These are phyloP conservation scores for Ascochyta koolunga DNA, from an alignment of 2,329 filamentous ascomycete genomes.

Conservation along the genomic window DNA sequence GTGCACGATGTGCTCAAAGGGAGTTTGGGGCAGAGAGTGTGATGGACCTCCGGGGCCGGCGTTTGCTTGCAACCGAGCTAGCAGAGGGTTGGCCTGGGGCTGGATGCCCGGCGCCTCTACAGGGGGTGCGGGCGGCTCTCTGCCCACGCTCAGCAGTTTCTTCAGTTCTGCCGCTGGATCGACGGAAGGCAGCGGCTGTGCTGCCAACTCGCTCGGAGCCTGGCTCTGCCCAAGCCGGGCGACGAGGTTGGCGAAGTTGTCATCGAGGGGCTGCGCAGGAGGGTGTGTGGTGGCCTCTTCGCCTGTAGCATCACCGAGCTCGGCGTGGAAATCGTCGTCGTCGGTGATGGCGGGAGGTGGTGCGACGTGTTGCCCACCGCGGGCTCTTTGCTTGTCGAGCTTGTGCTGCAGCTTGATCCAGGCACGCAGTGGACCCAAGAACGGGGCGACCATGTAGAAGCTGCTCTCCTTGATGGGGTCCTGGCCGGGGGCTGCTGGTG, in stretches of 20 bases:
- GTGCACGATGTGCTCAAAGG: slow-evolving; percentile 60
- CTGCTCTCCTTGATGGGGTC: slow-evolving; percentile 74
- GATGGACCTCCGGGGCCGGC: slow-evolving; percentile 21
- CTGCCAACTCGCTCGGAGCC: slow-evolving; percentile 38
- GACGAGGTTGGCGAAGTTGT: slow-evolving; percentile 41
- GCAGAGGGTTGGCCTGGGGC: slow-evolving; percentile 53
- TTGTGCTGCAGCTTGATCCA: slow-evolving; percentile 89
- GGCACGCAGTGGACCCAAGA: slow-evolving; percentile 81
- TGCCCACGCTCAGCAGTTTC: slow-evolving; percentile 53
- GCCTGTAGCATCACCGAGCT: slow-evolving; percentile 36
- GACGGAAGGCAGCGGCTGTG: slow-evolving; percentile 30
- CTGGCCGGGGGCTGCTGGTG: slow-evolving; percentile 61
- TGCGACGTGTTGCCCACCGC: slow-evolving; percentile 24
- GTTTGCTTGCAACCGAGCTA: slow-evolving; percentile 58
- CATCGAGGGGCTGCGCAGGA: slow-evolving; percentile 19
- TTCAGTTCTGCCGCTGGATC: slow-evolving; percentile 61
- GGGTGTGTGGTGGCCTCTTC: slow-evolving; percentile 23
- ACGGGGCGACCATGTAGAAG: slow-evolving; percentile 98
- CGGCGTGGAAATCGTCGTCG: slow-evolving; percentile 37
- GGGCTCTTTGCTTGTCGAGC: slow-evolving; percentile 62
- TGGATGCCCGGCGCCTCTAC: slow-evolving; percentile 40
- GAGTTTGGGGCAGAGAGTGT: slow-evolving; percentile 48
- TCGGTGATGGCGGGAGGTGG: slow-evolving; percentile 35
- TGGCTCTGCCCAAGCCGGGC: slow-evolving; percentile 38
- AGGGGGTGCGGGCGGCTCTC: slow-evolving; percentile 36